Evolutionary conservation across 148 eudicot genomes (phyloP), one percentile per base, ranked within the genome.

Genomic region (Chenopodium quinoa): DNA sequence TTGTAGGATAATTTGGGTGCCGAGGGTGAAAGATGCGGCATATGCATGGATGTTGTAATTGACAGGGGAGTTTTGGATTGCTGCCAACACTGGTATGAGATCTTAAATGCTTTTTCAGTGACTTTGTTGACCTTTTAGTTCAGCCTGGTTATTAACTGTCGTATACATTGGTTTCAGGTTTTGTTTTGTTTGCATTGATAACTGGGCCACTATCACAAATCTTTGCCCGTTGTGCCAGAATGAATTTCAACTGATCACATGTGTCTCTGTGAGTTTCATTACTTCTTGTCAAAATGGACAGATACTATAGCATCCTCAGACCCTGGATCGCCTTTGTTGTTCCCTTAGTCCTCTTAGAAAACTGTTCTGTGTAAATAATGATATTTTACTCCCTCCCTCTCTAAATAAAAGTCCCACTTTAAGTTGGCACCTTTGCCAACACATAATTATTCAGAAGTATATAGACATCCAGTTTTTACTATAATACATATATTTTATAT

Each of bases 141-240:
- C 32, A 22, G 65, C 34, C 78, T 65, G 22, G 68, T 63, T 23
- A 63, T 34, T 77, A 22, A 73, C 20, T 46, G 34, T 23, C 22
- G 0, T 81, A 50, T 63, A 29, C 75, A 83, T 76, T 78, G 48
- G 66, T 75, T 84, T 84, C 92, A 95, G 99, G 98, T 95, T 92
- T 88, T 95, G 99, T 88, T 95, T 95, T 86, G 82, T 87, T 71
- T 95, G 99, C 90, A 93, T 95, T 80, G 99, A 95, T 85, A 93
- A 92, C 88, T 95, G 99, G 99, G 93, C 97, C 50, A 89, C 92
- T 71, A 95, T 95, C 79, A 93, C 97, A 81, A 95, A 93, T 87
- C 91, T 95, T 40, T 95, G 99, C 85, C 99, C 99, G 40, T 88
- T 95, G 79, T 95, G 98, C 91, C 97, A 93, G 92, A 89, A 85